Percentiles rank a stretch among this genome's conserved stretches.
Evolutionary conservation across 2,329 filamentous ascomycete species (phyloP).

Genomic region (Grosmannia clavigera): DNA sequence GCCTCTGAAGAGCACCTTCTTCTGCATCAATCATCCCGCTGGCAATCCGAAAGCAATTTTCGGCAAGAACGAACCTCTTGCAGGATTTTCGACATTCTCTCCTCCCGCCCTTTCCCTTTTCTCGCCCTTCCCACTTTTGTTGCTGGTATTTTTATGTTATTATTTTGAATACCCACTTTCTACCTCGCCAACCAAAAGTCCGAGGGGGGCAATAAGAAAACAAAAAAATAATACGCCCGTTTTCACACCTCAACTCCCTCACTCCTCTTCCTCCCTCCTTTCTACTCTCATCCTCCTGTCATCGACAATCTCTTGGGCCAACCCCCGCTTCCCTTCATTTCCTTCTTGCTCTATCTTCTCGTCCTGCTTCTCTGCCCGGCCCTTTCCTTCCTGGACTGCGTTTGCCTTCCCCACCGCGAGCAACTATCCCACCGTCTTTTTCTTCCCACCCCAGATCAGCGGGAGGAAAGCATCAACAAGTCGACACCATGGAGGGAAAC

Average conservation of each 20-base stretch:
- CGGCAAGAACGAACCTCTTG: background rate
- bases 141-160: conserved; percentile 2
- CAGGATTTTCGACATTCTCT: background rate
- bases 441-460: conserved; percentile 1
- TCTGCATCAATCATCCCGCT: background rate
- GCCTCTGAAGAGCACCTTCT: background rate
- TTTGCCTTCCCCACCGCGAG: background rate
- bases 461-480: conserved; percentile 5
- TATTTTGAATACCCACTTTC: conserved; percentile 9
- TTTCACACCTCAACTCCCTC: conserved; percentile 4
- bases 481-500: conserved; percentile 50
- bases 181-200: conserved; percentile 6
- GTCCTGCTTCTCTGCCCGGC: background rate
- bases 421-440: background rate
- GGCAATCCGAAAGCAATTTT: background rate
- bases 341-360: background rate
- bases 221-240: conserved; percentile 3
- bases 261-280: conserved; percentile 1
- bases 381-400: background rate
- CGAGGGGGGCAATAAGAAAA: conserved; percentile 6
- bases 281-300: background rate
- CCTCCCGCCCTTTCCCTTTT: background rate
- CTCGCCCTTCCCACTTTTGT: background rate
- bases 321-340: background rate
- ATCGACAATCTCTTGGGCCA: background rate